Percentiles rank a stretch among this genome's conserved stretches.
Conservation (phyloP, 106 monocot species). For the Dioscorea zingiberensis region DNA sequence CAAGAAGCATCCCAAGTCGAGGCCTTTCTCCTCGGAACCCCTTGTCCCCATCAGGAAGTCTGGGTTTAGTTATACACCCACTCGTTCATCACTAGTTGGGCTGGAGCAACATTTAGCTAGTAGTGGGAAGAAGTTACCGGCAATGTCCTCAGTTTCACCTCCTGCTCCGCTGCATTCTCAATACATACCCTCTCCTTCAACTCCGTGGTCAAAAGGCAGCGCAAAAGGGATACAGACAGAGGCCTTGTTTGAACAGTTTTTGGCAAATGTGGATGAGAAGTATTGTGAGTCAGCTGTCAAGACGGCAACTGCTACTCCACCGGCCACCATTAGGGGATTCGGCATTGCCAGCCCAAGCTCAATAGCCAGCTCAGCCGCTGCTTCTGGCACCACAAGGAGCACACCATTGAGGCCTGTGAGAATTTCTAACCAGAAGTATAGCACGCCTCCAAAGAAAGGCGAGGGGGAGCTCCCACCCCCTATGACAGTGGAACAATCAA, state of each 20-base stretch:
- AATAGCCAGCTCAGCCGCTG: slow-evolving; percentile 29
- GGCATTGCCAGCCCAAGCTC: slow-evolving; percentile 57
- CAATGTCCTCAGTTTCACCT: slow-evolving; percentile 22
- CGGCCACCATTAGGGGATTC: slow-evolving; percentile 40
- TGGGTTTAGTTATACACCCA: slow-evolving; percentile 41
- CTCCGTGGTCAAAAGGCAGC: slow-evolving; percentile 70
- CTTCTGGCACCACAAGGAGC: slow-evolving; percentile 61
- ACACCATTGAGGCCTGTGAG: slow-evolving; percentile 82
- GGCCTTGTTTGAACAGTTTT: slow-evolving; percentile 72
- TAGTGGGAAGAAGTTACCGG: slow-evolving; percentile 27
- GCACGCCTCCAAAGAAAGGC: slow-evolving; percentile 82
- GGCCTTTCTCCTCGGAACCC: slow-evolving; percentile 25
- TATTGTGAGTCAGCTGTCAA: slow-evolving; percentile 40
- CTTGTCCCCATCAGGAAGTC: slow-evolving; percentile 70
- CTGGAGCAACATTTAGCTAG: slow-evolving; percentile 20
- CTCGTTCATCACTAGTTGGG: slow-evolving; percentile 26
- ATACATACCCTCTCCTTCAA: slow-evolving; percentile 35
- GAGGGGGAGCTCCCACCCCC: slow-evolving; percentile 80
- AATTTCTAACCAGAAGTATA: slow-evolving; percentile 84
- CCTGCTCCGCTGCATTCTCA: slow-evolving; percentile 22
- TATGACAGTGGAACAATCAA: slow-evolving; percentile 71
- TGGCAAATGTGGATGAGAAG: slow-evolving; percentile 67
- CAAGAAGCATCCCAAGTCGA: slow-evolving; percentile 39
- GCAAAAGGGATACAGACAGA: slow-evolving; percentile 82
- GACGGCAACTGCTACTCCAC: slow-evolving; percentile 27